Base-by-base conservation (phyloP, 495 filamentous ascomycete species). In the Bathelium albidoporum region DNA sequence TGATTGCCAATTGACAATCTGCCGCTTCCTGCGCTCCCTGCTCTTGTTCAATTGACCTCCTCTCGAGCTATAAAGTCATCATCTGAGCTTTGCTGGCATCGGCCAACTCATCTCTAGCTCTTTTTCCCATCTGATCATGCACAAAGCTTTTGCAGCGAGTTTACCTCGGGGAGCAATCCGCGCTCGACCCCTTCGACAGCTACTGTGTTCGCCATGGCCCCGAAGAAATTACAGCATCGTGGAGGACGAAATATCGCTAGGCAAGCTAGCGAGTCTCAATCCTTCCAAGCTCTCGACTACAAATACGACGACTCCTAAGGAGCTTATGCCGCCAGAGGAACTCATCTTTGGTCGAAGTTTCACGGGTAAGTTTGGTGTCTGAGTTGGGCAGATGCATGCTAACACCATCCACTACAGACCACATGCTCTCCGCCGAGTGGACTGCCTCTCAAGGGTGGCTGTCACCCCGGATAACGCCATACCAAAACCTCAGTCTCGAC, bases 341-440 rank as follows among this genome's bases (percentile, higher is more conserved):
- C 82, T 97, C 32, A 78, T 97, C 58, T 97, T 97, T 71, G 91
- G 91, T 59, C 82, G 82, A 64, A 88, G 83, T 22, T 98, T 97
- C 74, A 95, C 92, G 62, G 90, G 89, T 91, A 75, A 41, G 70
- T 28, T 20, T 32, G 14, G 0, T 32, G 0, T 11, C 60, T 29
- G 24, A 11, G 1, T 20, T 9, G 3, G 44, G 11, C 14, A 32
- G 49, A 31, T 52, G 22, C 26, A 32, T 36, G n/a, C 41, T 66
- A 34, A 73, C 73, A 61, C 32, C 18, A 34, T 24, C 22, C 61
- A 10, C 68, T 0, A 4, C 69, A 92, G 93, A 96, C 78, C 94
- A 98, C 77, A 98, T 98, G 95, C 85, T 98, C 66, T 87, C 87
- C 39, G 80, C 95, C 64, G 93, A 97, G 82, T 98, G 94, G 94